Evolutionary conservation across 352 stramenopile species (phyloP), one percentile per base, ranked within the genome.

Genomic region (Phytopythium montanum): DNA sequence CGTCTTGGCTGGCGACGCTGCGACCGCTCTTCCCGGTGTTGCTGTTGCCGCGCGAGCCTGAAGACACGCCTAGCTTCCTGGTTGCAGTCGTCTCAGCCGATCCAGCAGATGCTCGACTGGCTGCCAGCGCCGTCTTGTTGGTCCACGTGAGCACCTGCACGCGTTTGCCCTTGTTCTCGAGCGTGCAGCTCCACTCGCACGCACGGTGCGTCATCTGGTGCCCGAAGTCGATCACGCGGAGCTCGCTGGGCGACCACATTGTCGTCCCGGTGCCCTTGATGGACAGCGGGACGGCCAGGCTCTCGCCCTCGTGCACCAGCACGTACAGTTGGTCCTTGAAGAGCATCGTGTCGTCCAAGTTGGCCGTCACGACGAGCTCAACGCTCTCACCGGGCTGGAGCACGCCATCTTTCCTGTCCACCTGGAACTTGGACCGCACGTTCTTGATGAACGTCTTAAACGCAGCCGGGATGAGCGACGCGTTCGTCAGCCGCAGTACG

Each of bases 131-230:
- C 21, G 61, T 65, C 52, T 83, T 77, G 62, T 98, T 98, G 26
- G 94, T 72, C 95, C 95, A 98, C 23, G 85, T 94, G 33, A 98
- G 70, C 6, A 90, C 66, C 61, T 98, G 95, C 8, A 90, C 70
- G 1, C 95, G 84, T 36, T 97, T 95, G 21, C 95, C 95, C 54
- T 97, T 97, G 76, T 98, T 98, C 59, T 98, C 95, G 7, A 98
- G 76, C 3, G 94, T 96, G 57, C 97, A 98, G 39, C 83, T 92
- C 76, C 88, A 95, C 61, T 97, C 83, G 63, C 90, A 98, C 61
- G 85, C 69, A 34, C 70, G 76, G 55, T 73, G 88, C 1, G 93
- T 98, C 75, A 98, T 96, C 56, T 98, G 88, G 28, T 94, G 70
- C 3, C 76, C 83, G 60, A 98, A 98, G 61, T 98, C 91, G 42